Conservation (phyloP, 1,139 yeast species). For the Blastobotrys malaysiensis region DNA sequence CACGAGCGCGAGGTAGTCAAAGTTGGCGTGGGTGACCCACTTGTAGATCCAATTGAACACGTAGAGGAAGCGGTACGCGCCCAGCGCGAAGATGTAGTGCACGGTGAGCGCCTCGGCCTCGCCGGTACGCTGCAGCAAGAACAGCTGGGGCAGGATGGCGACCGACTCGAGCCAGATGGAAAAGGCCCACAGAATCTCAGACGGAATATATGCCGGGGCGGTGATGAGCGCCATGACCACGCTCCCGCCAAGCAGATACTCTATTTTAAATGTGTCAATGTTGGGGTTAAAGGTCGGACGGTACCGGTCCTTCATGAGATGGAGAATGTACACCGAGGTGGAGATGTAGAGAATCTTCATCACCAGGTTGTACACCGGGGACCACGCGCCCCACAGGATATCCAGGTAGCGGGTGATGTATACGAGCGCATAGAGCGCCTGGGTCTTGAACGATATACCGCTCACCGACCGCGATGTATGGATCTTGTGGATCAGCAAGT, state of each 20-base stretch:
- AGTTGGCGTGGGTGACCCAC: constrained; percentile 58
- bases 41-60: constrained; percentile 95
- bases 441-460: constrained; percentile 89
- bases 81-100: constrained; percentile 91
- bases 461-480: constrained; percentile 58
- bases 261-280: constrained; percentile 74
- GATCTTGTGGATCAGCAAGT: constrained; percentile 69
- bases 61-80: constrained; percentile 80
- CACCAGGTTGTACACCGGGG: constrained; percentile 65
- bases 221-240: constrained; percentile 56
- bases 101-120: constrained; percentile 82
- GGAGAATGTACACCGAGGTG: constrained; percentile 70
- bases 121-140: constrained; percentile 83
- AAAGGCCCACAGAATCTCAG: constrained; percentile 45
- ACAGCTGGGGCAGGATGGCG: constrained; percentile 88
- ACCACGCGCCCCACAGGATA: constrained; percentile 44
- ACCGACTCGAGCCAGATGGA: constrained; percentile 63
- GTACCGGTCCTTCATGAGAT: constrained; percentile 61
- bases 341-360: constrained; percentile 79
- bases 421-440: constrained; percentile 69
- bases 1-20: constrained; percentile 64
- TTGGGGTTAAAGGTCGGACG: constrained; percentile 47
- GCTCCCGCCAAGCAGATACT: constrained; percentile 64
- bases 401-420: constrained; percentile 77
- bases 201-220: constrained; percentile 55